Conservation (phyloP, 345 rosid species). For the Aquilaria malaccensis region DNA sequence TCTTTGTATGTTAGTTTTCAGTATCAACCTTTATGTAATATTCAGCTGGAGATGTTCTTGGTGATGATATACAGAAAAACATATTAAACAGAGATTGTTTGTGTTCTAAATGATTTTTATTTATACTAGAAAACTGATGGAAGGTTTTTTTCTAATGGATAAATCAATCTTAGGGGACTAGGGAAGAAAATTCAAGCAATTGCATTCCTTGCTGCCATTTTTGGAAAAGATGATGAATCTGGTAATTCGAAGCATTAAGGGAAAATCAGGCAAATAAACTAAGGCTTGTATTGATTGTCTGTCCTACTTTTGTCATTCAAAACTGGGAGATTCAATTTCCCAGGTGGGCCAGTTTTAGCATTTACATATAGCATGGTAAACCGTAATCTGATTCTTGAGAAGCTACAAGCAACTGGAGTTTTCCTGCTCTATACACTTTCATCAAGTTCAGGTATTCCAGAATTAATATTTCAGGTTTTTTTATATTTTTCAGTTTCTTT, state of each 20-base stretch:
- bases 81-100: no score
- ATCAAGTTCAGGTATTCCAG: no score
- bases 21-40: no score
- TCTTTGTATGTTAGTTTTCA: neutral
- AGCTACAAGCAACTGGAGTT: constrained; percentile 50
- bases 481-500: no score
- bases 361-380: constrained; percentile 71
- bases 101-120: neutral
- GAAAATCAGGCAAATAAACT: constrained; percentile 24
- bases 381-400: constrained; percentile 70
- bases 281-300: constrained; percentile 65
- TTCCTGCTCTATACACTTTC: no score
- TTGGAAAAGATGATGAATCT: constrained; percentile 60
- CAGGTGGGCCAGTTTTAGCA: constrained; percentile 69
- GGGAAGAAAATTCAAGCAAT: constrained; percentile 97
- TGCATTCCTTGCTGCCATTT: constrained; percentile 86
- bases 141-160: neutral
- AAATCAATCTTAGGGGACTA: constrained; percentile 52
- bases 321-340: constrained; percentile 95
- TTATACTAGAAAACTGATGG: neutral
- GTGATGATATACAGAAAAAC: no score
- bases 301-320: constrained; percentile 82
- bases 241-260: constrained; percentile 17
- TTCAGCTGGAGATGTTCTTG: no score
- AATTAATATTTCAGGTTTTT: no score